Evolutionary conservation across 495 filamentous ascomycete genomes (phyloP).

Genomic region (Pyrenula massariospora): DNA sequence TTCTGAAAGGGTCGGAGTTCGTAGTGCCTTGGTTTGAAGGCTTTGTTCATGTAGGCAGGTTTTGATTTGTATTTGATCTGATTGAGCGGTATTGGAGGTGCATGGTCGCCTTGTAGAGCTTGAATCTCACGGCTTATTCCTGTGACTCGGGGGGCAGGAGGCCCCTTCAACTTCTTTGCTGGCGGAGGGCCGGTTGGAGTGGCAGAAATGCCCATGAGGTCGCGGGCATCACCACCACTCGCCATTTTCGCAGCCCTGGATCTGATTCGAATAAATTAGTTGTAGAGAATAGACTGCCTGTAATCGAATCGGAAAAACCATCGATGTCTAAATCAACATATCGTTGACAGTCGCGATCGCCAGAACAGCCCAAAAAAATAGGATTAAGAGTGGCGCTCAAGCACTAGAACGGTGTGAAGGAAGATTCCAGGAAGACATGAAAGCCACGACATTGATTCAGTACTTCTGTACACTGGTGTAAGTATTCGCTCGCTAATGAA

Average conservation of each 20-base stretch:
- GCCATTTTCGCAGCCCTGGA: slow-evolving; percentile 57
- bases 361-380: no score
- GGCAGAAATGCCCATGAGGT: slow-evolving; percentile 62
- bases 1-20: slow-evolving; percentile 46
- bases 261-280: no score
- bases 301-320: no score
- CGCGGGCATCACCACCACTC: slow-evolving; percentile 69
- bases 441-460: no score
- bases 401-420: no score
- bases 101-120: slow-evolving; percentile 51
- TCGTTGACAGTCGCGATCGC: no score
- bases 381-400: no score
- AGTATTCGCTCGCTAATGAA: no score
- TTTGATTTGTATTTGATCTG: slow-evolving; percentile 56
- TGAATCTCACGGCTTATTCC: slow-evolving; percentile 57
- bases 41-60: slow-evolving; percentile 46
- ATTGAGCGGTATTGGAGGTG: slow-evolving; percentile 55
- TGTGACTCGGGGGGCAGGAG: slow-evolving; percentile 45
- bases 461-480: no score
- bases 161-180: slow-evolving; percentile 65
- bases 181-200: slow-evolving; percentile 45
- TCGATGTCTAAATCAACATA: no score
- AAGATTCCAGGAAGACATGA: no score
- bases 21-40: slow-evolving; percentile 9
- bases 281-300: no score